Evolutionary conservation across 2,329 filamentous ascomycete species (phyloP).

Genomic region (Chaetomiaceae sp.): DNA sequence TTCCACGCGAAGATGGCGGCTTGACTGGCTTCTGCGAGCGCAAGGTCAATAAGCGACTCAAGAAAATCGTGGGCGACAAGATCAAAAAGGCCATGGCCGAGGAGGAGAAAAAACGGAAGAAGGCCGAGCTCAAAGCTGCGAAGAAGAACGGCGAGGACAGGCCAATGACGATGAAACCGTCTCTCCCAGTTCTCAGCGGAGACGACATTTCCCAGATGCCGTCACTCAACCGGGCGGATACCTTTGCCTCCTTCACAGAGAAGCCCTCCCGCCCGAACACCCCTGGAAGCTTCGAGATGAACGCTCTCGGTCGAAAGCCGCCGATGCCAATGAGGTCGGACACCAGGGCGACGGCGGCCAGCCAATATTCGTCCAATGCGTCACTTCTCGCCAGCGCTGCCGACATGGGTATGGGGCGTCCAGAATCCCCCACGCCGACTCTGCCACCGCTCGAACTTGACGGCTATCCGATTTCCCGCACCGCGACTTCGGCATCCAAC

Average conservation of each 20-base stretch:
- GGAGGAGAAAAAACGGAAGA: slow-evolving; percentile 59
- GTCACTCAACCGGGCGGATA: slow-evolving; percentile 57
- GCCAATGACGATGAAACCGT: slow-evolving; percentile 55
- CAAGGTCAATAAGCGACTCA: slow-evolving; percentile 83
- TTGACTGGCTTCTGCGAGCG: slow-evolving; percentile 82
- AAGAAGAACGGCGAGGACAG: slow-evolving; percentile 52
- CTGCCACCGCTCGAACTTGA: slow-evolving; percentile 21
- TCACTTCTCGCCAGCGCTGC: slow-evolving; percentile 32
- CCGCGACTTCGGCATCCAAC: slow-evolving; percentile 27
- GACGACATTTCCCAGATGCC: slow-evolving; percentile 57
- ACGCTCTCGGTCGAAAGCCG: slow-evolving; percentile 48
- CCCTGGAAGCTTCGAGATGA: slow-evolving; percentile 49
- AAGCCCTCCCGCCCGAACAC: slow-evolving; percentile 59
- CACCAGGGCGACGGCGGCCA: slow-evolving; percentile 26
- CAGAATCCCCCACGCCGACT: slow-evolving; percentile 30
- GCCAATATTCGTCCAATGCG: slow-evolving; percentile 29
- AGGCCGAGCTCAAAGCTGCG: slow-evolving; percentile 47
- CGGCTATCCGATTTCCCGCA: slow-evolving; percentile 22
- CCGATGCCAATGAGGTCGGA: slow-evolving; percentile 38
- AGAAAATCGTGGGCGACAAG: slow-evolving; percentile 78
- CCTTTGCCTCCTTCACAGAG: slow-evolving; percentile 55
- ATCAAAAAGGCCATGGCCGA: slow-evolving; percentile 85
- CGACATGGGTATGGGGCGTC: slow-evolving; percentile 29
- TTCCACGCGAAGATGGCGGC: slow-evolving; percentile 74
- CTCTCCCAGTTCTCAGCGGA: slow-evolving; percentile 53